Base-by-base conservation (phyloP, 208 protist species). In the Trypanosoma boissoni region DNA sequence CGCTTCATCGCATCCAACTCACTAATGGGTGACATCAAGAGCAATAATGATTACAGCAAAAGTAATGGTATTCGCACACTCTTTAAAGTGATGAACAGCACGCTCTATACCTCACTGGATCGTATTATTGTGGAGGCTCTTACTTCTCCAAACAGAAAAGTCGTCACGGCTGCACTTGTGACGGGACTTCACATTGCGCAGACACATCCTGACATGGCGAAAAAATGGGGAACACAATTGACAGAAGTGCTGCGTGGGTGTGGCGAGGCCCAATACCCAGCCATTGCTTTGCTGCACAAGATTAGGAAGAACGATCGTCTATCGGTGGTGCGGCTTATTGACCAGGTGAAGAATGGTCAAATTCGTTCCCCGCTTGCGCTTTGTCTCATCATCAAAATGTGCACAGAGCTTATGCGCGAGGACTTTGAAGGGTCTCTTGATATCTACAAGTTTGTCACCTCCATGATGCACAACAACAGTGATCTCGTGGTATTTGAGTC, bases 401-500 rank as follows among this genome's bases (percentile, higher is more conserved):
- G 87, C 52, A 76, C 80, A 10, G 73, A 92, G 37, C 70, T 98
- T n/a, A 86, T 99, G 75, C 80, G 91, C 58, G 91, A 97, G 18
- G 94, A 97, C 55, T 81, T 92, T 42, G 74, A 56, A 20, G 74
- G 56, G 32, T 83, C 80, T 1, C 55, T 80, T 5, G 76, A 80
- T 21, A 74, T 97, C 18, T 97, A 96, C 71, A 80, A 94, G 41
- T 99, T 97, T 72, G 83, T 99, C 9, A 80, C 91, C 37, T 69
- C 52, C 16, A 94, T 88, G 71, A 68, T 98, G 59, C 83, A 97
- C 46, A 74, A 97, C 64, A 87, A 79, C 65, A 97, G 76, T 64
- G 97, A 99, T 56, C 86, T 98, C 73, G 96, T 99, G 43, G 86
- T 97, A n/a, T 97, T 98, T 64, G 98, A 99, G 83, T 96, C 98